These are phyloP conservation scores for Nymphaea colorata DNA, from an alignment of 164 flowering plant species.

Conservation along the genomic window DNA sequence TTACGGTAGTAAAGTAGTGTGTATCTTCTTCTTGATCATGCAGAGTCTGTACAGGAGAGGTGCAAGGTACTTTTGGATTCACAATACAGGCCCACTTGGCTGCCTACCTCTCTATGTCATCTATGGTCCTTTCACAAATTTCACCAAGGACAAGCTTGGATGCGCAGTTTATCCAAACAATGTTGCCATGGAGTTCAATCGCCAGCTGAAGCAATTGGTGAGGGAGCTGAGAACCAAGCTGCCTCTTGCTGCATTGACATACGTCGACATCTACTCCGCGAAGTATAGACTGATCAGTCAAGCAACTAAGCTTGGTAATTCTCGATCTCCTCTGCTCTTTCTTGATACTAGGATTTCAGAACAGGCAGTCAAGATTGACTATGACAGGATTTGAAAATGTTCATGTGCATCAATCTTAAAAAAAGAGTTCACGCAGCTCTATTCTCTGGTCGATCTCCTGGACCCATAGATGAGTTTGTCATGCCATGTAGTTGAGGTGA, in stretches of 20 bases:
- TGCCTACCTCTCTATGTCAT: slow-evolving; percentile 36
- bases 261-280: slow-evolving; percentile 39
- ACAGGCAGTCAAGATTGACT: too few relatives aligned
- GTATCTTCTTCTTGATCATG: background rate
- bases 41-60: slow-evolving; percentile 30
- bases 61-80: slow-evolving; percentile 49
- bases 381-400: too few relatives aligned
- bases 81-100: slow-evolving; percentile 54
- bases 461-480: too few relatives aligned
- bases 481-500: too few relatives aligned
- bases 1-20: too few relatives aligned
- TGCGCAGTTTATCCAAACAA: slow-evolving; percentile 35
- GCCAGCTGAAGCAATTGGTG: slow-evolving; percentile 23
- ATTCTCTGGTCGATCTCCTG: too few relatives aligned
- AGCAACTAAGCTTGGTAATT: slow-evolving; percentile 28
- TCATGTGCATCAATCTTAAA: too few relatives aligned
- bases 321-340: background rate
- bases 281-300: slow-evolving; percentile 39
- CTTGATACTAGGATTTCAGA: too few relatives aligned
- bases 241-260: slow-evolving; percentile 32
- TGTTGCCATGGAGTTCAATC: slow-evolving; percentile 35
- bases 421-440: too few relatives aligned
- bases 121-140: slow-evolving; percentile 10
- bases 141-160: slow-evolving; percentile 29
- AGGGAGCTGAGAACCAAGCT: slow-evolving; percentile 23